Percentiles rank a stretch among this genome's conserved stretches.
phyloP scores from a whole-genome alignment of 1,139 yeast genomes.

The Taiozyma sp. region DNA sequence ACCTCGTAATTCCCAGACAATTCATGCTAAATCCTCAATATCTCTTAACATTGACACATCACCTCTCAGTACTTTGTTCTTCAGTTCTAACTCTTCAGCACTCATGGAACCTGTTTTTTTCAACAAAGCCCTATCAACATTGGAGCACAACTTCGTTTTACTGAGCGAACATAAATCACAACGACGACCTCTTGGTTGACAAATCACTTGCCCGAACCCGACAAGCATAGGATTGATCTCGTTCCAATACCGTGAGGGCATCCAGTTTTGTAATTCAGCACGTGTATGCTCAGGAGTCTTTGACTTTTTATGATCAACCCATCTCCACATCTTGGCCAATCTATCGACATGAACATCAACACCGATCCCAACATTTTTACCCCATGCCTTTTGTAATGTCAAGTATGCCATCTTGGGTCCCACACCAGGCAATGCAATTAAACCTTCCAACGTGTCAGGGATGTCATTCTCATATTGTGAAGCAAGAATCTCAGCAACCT shows the following conservation, averaged over 20 bases:
- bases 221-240: conserved; percentile 84
- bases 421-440: conserved; percentile 77
- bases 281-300: conserved; percentile 76
- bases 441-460: conserved; percentile 60
- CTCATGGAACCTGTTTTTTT: conserved; percentile 30
- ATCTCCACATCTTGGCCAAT: conserved; percentile 73
- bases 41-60: conserved; percentile 22
- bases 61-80: conserved; percentile 34
- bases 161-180: conserved; percentile 73
- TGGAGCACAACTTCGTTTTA: conserved; percentile 44
- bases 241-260: conserved; percentile 69
- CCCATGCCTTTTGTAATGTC: conserved; percentile 80
- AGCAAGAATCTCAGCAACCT: conserved; percentile 48
- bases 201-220: conserved; percentile 89
- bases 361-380: conserved; percentile 72
- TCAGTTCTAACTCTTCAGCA: conserved; percentile 27
- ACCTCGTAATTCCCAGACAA: background rate
- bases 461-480: conserved; percentile 58
- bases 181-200: conserved; percentile 64
- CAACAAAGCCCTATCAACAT: conserved; percentile 40
- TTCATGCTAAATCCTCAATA: conserved; percentile 21
- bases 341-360: conserved; percentile 93
- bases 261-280: conserved; percentile 61
- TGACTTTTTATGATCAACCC: conserved; percentile 49
- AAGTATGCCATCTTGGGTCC: conserved; percentile 95